A percentile compares a stretch with the other conserved stretches of the same genome.
Evolutionary conservation across 148 eudicot genomes (phyloP).

Genomic region (Silene uniflora): DNA sequence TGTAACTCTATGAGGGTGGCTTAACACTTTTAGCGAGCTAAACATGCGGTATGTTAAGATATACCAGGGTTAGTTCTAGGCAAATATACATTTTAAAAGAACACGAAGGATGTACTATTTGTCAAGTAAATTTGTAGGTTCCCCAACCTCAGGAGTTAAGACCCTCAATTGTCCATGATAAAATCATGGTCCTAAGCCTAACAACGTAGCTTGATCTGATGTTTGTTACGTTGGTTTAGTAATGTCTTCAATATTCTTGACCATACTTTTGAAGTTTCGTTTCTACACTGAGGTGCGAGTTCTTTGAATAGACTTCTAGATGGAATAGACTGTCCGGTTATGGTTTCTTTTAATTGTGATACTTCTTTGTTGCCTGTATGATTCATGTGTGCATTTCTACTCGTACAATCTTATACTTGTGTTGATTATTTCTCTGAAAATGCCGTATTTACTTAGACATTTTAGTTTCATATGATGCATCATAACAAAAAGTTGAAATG

Average conservation of each 20-base stretch:
- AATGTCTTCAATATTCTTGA: background rate
- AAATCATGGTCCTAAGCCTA: background rate
- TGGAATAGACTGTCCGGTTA: background rate
- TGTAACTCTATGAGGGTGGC: too few species aligned
- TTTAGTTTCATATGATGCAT: background rate
- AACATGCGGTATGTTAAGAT: background rate
- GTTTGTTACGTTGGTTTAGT: background rate
- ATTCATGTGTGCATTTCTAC: background rate
- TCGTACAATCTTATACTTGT: background rate
- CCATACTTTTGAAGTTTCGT: background rate
- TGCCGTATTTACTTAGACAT: constrained; percentile 29
- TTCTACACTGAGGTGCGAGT: background rate
- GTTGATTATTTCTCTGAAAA: background rate
- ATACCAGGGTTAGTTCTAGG: background rate
- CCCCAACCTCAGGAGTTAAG: background rate
- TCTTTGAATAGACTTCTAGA: background rate
- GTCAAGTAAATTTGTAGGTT: background rate
- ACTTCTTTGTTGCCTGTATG: background rate
- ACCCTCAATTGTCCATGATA: background rate
- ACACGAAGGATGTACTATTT: background rate
- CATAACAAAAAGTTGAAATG: constrained; percentile 18
- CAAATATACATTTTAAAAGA: background rate
- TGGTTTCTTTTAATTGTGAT: background rate
- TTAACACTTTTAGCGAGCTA: background rate
- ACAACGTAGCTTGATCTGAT: background rate